Evolutionary conservation across 2,329 filamentous ascomycete species (phyloP), one percentile per base, ranked within the genome.

Genomic region (Plectosphaerella sp.): DNA sequence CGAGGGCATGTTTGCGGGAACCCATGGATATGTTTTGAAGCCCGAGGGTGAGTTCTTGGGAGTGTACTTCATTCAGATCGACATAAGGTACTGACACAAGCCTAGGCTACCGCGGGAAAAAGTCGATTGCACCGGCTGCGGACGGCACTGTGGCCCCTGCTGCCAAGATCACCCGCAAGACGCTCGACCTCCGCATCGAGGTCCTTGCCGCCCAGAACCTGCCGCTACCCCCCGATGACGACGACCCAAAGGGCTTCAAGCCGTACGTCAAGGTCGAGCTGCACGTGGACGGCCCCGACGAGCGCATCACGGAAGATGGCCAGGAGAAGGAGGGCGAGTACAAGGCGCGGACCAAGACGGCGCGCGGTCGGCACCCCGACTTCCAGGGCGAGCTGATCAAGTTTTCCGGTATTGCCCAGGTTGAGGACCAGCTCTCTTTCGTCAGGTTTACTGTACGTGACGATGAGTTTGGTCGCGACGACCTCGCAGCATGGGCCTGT

Each of bases 381-480:
- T 88, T 88, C 58, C 70, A 66, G 39, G 75, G 74, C 2, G 79
- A 87, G 63, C 71, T 69, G 50, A 67, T 90, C 14, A 69, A 73
- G 33, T 89, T 91, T 58, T 70, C 74, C 18, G 67, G 67, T 0
- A 70, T 83, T 28, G 66, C 71, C 1, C 77, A 81, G 9, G 74
- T 90, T 1, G 77, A 89, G 9, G 82, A 88, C 49, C 82, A 87
- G 62, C 73, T 92, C 55, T 83, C 84, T 28, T 92, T 91, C 72
- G 76, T 91, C 50, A 78, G 88, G 62, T 89, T 97, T 75, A 91
- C 95, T 61, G 78, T 97, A 59, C 88, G 91, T 68, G 90, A 97
- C 66, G 88, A 96, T 59, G 88, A 93, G 67, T 82, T 92, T 58
- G 84, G 86, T 4, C 79, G 80, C 56, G 91, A 97, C 62, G 81